Evolutionary conservation across 2,329 filamentous ascomycete species (phyloP).

Genomic region (Calycina marina): DNA sequence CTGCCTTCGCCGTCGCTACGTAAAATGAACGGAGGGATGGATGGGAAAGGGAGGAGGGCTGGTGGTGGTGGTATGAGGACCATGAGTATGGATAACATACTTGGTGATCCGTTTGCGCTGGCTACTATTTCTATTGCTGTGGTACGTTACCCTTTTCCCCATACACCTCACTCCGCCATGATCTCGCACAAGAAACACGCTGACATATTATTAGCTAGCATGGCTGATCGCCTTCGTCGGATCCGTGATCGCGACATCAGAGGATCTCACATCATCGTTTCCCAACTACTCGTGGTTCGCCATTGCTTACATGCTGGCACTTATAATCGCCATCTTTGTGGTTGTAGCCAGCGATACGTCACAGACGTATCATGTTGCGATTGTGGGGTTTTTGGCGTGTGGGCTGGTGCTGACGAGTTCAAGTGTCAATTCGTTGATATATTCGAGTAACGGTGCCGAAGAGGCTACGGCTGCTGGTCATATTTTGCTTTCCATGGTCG

Average conservation of each 20-base stretch:
- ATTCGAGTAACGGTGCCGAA: slow-evolving; percentile 54
- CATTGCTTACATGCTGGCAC: slow-evolving; percentile 69
- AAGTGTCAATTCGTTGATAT: slow-evolving; percentile 74
- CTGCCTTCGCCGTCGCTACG: slow-evolving; percentile 57
- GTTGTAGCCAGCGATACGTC: slow-evolving; percentile 75
- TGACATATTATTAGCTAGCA: slow-evolving; percentile 49
- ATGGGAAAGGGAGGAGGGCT: slow-evolving; percentile 35
- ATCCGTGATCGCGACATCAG: slow-evolving; percentile 56
- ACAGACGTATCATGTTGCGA: slow-evolving; percentile 80
- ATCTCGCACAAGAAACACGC: slow-evolving; percentile 2
- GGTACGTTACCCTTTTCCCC: slow-evolving; percentile 38
- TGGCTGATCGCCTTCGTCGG: slow-evolving; percentile 89
- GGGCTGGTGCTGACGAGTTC: slow-evolving; percentile 78
- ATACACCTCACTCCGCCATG: slow-evolving; percentile 8
- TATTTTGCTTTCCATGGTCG: slow-evolving; percentile 84
- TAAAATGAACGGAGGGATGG: slow-evolving; percentile 65
- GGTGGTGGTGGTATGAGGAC: slow-evolving; percentile 32
- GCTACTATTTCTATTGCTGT: slow-evolving; percentile 84
- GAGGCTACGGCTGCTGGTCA: slow-evolving; percentile 86
- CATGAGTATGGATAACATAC: slow-evolving; percentile 74
- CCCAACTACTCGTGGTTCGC: slow-evolving; percentile 91
- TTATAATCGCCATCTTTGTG: slow-evolving; percentile 65
- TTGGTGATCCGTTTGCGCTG: slow-evolving; percentile 91
- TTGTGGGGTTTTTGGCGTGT: slow-evolving; percentile 74
- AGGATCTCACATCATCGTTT: slow-evolving; percentile 37